phyloP scores from a whole-genome alignment of 352 stramenopile species.

The Globisporangium irregulare region DNA sequence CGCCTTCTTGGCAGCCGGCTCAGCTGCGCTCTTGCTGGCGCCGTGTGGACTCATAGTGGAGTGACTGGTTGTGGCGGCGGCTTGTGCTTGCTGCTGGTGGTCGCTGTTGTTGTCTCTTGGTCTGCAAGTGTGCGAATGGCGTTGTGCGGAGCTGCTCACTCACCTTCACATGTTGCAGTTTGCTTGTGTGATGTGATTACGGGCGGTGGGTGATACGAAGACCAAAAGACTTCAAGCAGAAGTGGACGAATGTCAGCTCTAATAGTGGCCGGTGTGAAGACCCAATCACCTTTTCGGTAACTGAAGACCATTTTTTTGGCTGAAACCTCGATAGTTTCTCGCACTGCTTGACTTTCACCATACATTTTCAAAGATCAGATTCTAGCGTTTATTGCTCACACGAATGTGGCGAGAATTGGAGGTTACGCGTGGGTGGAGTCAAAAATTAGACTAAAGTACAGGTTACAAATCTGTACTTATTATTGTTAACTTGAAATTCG shows the following conservation, averaged over 20 bases:
- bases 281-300: neutral
- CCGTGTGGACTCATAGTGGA: neutral
- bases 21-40: neutral
- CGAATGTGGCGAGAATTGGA: too few relatives aligned
- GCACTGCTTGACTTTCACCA: too few relatives aligned
- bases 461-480: too few relatives aligned
- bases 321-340: too few relatives aligned
- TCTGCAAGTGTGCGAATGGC: neutral
- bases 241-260: slow-evolving; percentile 1
- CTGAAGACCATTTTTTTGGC: neutral
- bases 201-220: slow-evolving; percentile 7
- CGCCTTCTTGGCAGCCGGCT: slow-evolving; percentile 6
- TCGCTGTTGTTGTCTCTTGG: neutral
- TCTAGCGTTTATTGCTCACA: too few relatives aligned
- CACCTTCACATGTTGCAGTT: neutral
- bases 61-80: neutral
- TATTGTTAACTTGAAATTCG: too few relatives aligned
- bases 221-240: slow-evolving; percentile 2
- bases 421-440: too few relatives aligned
- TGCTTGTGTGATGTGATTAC: slow-evolving; percentile 8
- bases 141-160: neutral
- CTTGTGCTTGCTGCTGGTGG: neutral
- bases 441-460: too few relatives aligned
- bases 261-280: slow-evolving; percentile 1
- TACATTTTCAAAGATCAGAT: too few relatives aligned